Percentiles rank a stretch among this genome's conserved stretches.
Evolutionary conservation across 345 rosid genomes (phyloP).

Genomic region (Eucalyptus dawsonii): DNA sequence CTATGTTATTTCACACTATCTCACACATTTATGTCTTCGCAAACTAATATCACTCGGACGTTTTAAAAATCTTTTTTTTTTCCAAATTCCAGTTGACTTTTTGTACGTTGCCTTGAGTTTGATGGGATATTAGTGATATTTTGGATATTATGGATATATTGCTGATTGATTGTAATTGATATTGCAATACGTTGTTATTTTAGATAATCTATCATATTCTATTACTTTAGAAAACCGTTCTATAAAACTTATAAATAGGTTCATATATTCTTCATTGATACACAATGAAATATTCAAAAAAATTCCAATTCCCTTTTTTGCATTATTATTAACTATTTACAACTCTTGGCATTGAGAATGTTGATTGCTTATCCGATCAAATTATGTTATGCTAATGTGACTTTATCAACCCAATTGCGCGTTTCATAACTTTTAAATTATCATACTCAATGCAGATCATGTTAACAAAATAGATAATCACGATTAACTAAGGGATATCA

Average conservation of each 20-base stretch:
- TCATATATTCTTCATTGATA: neutral
- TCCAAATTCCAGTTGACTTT: neutral
- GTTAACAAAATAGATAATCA: neutral
- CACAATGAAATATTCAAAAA: neutral
- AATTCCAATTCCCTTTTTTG: neutral
- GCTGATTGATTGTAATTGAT: neutral
- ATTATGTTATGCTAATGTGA: neutral
- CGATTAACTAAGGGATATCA: neutral
- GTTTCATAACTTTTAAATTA: neutral
- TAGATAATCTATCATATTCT: neutral
- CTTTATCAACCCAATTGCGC: neutral
- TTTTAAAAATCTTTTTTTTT: neutral
- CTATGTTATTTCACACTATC: neutral
- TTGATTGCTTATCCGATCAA: neutral
- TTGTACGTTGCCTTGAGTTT: neutral
- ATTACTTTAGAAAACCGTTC: neutral
- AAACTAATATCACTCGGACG: neutral
- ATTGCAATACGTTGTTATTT: neutral
- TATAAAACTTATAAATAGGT: neutral
- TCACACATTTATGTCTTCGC: neutral
- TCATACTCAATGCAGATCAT: neutral
- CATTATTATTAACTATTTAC: neutral
- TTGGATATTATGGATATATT: neutral
- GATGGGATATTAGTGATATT: neutral
- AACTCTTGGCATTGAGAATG: neutral